These are phyloP conservation scores for Myxozyma mucilagina DNA, from an alignment of 805 yeast genomes.

Conservation along the genomic window DNA sequence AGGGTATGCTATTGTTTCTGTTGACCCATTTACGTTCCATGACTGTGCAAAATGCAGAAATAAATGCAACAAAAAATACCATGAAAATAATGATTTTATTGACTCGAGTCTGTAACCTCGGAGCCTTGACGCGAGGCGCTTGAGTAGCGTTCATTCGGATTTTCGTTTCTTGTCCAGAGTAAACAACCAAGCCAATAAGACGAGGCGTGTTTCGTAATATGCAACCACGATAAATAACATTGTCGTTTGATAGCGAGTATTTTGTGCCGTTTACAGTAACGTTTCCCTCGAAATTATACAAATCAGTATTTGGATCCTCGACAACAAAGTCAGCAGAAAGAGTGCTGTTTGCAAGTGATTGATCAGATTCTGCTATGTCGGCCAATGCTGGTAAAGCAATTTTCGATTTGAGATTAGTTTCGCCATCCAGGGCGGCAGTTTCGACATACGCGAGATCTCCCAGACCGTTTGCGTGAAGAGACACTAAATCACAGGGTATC, in stretches of 20 bases:
- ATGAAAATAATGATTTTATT: constrained; percentile 82
- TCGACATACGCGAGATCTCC: constrained; percentile 74
- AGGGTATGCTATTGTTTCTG: constrained; percentile 45
- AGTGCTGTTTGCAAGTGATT: constrained; percentile 46
- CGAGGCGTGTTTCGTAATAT: constrained; percentile 79
- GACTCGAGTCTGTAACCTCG: constrained; percentile 80
- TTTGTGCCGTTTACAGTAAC: constrained; percentile 43
- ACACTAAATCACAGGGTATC: constrained; percentile 87
- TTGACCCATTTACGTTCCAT: constrained; percentile 61
- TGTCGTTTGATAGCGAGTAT: constrained; percentile 72
- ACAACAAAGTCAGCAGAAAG: constrained; percentile 58
- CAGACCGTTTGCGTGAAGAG: constrained; percentile 63
- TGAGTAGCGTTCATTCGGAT: constrained; percentile 92
- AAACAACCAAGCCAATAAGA: constrained; percentile 76
- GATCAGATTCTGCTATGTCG: constrained; percentile 51
- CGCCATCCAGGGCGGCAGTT: constrained; percentile 98
- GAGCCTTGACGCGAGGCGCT: constrained; percentile 89
- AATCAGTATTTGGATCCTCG: constrained; percentile 90
- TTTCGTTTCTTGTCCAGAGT: constrained; percentile 94
- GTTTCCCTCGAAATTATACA: constrained; percentile 86
- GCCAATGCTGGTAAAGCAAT: constrained; percentile 66
- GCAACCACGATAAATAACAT: constrained; percentile 89
- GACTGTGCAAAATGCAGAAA: constrained; percentile 79
- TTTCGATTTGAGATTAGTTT: constrained; percentile 82
- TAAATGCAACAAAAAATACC: constrained; percentile 74